These are phyloP conservation scores for Licmophora abbreviata DNA, from an alignment of 108 stramenopile species.

Conservation along the genomic window DNA sequence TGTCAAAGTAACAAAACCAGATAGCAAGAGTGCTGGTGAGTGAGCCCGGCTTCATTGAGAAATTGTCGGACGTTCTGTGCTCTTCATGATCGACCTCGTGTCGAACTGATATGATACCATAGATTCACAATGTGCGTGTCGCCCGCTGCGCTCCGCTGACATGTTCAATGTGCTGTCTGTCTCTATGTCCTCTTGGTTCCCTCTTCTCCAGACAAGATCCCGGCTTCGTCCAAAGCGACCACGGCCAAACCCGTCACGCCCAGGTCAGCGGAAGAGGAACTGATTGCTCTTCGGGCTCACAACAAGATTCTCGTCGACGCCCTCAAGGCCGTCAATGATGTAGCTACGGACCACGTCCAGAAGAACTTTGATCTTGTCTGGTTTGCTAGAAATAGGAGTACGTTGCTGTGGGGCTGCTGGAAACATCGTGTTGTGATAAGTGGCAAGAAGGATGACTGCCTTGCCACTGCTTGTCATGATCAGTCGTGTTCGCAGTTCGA, in stretches of 20 bases:
- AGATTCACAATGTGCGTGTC: too few species aligned
- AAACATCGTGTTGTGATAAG: too few species aligned
- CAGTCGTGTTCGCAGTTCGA: neutral
- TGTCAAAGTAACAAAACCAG: too few species aligned
- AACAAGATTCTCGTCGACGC: constrained; percentile 27
- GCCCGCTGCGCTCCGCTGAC: too few species aligned
- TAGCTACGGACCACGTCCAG: constrained; percentile 13
- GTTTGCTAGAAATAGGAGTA: constrained; percentile 34
- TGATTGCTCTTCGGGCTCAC: constrained; percentile 24
- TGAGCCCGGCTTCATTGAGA: too few species aligned
- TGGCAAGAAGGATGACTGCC: too few species aligned
- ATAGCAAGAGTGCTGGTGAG: too few species aligned
- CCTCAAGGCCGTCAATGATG: constrained; percentile 25
- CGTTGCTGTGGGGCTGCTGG: neutral
- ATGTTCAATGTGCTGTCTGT: too few species aligned
- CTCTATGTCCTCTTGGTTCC: neutral
- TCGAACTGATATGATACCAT: too few species aligned
- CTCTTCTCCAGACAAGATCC: neutral
- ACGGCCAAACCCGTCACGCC: constrained; percentile 1
- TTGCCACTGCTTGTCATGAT: too few species aligned
- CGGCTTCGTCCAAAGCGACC: neutral
- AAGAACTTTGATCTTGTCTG: constrained; percentile 29
- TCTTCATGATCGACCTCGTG: too few species aligned
- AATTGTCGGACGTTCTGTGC: too few species aligned
- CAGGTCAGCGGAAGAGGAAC: constrained; percentile 23